These are phyloP conservation scores for Hanseniaspora lindneri DNA, from an alignment of 805 yeast genomes.

Conservation along the genomic window DNA sequence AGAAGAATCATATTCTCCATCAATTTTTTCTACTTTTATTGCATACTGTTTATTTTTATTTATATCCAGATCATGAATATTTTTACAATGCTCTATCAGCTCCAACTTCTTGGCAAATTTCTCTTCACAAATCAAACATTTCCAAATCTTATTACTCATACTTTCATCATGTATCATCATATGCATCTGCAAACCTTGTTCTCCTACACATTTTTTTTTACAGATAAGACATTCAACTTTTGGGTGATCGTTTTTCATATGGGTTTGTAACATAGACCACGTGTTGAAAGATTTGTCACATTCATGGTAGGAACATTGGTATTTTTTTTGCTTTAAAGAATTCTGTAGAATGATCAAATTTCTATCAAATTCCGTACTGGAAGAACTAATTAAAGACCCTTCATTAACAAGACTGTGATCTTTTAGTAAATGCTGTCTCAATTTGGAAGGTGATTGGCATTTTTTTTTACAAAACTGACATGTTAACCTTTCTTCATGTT, in stretches of 20 bases:
- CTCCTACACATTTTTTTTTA: conserved; percentile 62
- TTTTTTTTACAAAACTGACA: conserved; percentile 54
- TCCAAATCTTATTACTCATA: conserved; percentile 49
- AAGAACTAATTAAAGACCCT: background rate
- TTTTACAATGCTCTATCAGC: conserved; percentile 44
- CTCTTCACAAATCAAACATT: conserved; percentile 43
- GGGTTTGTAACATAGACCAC: conserved; percentile 63
- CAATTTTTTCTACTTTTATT: background rate
- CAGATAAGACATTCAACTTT: conserved; percentile 53
- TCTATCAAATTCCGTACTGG: background rate
- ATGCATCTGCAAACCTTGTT: conserved; percentile 57
- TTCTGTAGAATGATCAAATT: conserved; percentile 9
- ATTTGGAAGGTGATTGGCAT: conserved; percentile 52
- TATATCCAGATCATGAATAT: conserved; percentile 31
- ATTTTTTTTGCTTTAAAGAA: conserved; percentile 22
- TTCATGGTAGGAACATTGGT: conserved; percentile 51
- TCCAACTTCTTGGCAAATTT: conserved; percentile 46
- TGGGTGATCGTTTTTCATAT: conserved; percentile 62
- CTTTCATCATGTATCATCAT: conserved; percentile 55
- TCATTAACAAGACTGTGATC: conserved; percentile 40
- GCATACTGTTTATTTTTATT: background rate
- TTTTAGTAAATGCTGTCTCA: conserved; percentile 54
- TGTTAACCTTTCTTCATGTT: conserved; percentile 43
- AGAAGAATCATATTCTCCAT: no score
- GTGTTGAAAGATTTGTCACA: conserved; percentile 52